phyloP scores from a whole-genome alignment of 1,284 basidiomycete species.

The Ganoderma resinaceum region DNA sequence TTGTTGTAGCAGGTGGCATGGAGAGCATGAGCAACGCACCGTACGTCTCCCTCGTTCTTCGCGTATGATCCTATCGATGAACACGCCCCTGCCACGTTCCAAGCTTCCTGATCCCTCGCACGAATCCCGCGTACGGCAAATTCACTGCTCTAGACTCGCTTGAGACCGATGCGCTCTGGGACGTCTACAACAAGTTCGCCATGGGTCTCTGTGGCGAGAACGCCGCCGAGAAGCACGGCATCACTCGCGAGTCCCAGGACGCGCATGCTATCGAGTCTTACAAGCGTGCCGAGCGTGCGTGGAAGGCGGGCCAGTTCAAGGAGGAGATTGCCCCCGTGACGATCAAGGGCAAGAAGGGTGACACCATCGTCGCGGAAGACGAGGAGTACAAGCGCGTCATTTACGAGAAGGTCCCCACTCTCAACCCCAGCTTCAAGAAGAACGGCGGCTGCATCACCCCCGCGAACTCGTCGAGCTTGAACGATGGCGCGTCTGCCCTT shows the following conservation, averaged over 20 bases:
- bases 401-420: slow-evolving; percentile 89
- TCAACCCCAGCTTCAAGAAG: slow-evolving; percentile 92
- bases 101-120: slow-evolving; percentile 92
- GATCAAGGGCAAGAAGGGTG: slow-evolving; percentile 95
- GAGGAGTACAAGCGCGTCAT: slow-evolving; percentile 98
- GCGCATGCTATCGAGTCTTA: slow-evolving; percentile 94
- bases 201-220: slow-evolving; percentile 97
- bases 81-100: slow-evolving; percentile 8
- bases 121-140: slow-evolving; percentile 90
- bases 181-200: slow-evolving; percentile 94
- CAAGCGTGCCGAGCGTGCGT: slow-evolving; percentile 90
- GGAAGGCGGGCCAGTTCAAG: slow-evolving; percentile 86
- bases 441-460: slow-evolving; percentile 91
- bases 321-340: slow-evolving; percentile 94
- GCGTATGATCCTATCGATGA: slow-evolving; percentile 7
- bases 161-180: slow-evolving; percentile 93
- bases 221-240: slow-evolving; percentile 85
- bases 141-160: slow-evolving; percentile 89
- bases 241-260: slow-evolving; percentile 89
- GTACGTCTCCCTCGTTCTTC: slow-evolving; percentile 53
- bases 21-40: slow-evolving; percentile 98
- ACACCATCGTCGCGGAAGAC: slow-evolving; percentile 90
- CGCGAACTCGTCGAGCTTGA: slow-evolving; percentile 95
- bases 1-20: slow-evolving; percentile 95
- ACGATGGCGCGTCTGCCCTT: slow-evolving; percentile 97